Percentiles rank a stretch among this genome's conserved stretches.
phyloP scores from a whole-genome alignment of 768 basidiomycete genomes.

The Hygrocybe punicea region DNA sequence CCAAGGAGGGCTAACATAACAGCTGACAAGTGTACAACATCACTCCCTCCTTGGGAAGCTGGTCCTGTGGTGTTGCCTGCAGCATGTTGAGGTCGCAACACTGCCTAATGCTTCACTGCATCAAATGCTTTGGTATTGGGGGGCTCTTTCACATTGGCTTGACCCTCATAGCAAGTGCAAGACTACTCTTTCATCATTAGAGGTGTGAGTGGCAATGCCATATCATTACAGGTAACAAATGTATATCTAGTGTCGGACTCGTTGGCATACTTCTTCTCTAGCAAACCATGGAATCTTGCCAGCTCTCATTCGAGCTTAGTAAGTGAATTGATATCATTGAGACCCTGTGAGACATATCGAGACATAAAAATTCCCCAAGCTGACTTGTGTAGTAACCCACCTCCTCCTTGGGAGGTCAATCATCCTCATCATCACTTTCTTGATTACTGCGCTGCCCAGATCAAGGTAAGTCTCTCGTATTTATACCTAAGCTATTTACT shows the following conservation, averaged over 20 bases:
- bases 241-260: not conserved
- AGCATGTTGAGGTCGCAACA: not conserved
- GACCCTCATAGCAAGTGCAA: not conserved
- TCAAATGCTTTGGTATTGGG: not conserved
- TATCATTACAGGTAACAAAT: not conserved
- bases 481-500: not conserved
- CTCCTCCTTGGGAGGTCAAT: too few species aligned
- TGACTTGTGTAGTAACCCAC: too few species aligned
- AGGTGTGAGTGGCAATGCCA: not conserved
- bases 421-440: not conserved
- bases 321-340: not conserved
- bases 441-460: not conserved
- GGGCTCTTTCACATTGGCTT: not conserved
- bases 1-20: not conserved
- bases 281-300: not conserved
- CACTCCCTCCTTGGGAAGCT: not conserved
- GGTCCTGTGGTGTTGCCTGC: not conserved
- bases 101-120: not conserved
- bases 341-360: not conserved
- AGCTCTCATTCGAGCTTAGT: not conserved
- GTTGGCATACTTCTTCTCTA: not conserved
- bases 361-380: too few species aligned
- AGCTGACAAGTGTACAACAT: not conserved
- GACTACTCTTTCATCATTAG: not conserved
- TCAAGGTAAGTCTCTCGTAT: not conserved